Conservation (phyloP, 139 green algal genomes). For the Pseudopediastrum boryanum region DNA sequence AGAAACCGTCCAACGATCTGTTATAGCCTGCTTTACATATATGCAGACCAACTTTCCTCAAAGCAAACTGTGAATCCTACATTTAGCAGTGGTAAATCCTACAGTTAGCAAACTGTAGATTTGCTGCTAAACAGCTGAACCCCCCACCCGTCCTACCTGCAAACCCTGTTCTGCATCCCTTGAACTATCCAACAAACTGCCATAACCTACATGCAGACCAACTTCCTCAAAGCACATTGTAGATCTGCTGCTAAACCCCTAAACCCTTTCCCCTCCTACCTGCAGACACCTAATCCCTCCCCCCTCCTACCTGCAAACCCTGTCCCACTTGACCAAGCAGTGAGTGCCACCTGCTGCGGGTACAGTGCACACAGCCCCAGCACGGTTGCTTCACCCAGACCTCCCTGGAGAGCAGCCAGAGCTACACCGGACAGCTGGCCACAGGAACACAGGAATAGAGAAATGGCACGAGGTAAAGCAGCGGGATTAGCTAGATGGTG, state of each 20-base stretch:
- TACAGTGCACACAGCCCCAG: slow-evolving; percentile 59
- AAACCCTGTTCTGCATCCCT: too few species aligned
- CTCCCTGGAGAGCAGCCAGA: slow-evolving; percentile 56
- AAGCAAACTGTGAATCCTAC: too few species aligned
- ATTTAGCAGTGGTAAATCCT: too few species aligned
- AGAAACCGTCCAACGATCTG: too few species aligned
- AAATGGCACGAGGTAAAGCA: not conserved
- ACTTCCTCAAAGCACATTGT: not conserved
- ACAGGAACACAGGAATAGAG: not conserved
- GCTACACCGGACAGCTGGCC: slow-evolving; percentile 64
- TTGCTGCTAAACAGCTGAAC: too few species aligned
- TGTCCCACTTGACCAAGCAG: slow-evolving; percentile 33
- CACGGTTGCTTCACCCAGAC: slow-evolving; percentile 63
- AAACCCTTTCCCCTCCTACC: not conserved
- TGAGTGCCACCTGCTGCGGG: slow-evolving; percentile 27
- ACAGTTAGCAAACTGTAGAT: too few species aligned
- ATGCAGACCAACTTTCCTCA: too few species aligned
- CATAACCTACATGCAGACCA: not conserved
- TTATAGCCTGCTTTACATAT: too few species aligned
- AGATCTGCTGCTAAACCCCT: slow-evolving; percentile 5
- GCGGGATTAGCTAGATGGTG: not conserved
- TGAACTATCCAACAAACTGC: not conserved
- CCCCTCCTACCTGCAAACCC: slow-evolving; percentile 48
- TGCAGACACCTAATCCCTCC: not conserved
- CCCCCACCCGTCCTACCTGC: too few species aligned